Evolutionary conservation across 2,329 filamentous ascomycete species (phyloP).

Genomic region (Passalora sequoiae): DNA sequence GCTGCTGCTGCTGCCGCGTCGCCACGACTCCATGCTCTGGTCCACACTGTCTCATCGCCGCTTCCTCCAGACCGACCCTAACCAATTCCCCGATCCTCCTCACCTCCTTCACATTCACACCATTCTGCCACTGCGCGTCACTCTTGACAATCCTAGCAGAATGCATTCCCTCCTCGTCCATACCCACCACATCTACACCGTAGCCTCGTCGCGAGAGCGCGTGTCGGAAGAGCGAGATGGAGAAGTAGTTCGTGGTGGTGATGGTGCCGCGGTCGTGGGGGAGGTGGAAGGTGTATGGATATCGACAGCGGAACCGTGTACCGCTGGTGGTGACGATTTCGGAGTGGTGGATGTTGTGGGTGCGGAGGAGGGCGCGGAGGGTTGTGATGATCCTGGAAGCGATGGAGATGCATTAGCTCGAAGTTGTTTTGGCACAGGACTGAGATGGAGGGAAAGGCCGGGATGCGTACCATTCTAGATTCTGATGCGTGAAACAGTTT

Average conservation of each 20-base stretch:
- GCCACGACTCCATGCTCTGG: too few species aligned
- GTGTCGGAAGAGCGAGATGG: constrained; percentile 17
- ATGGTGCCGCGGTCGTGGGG: constrained; percentile 2
- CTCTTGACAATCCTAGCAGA: constrained; percentile 14
- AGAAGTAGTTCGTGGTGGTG: constrained; percentile 24
- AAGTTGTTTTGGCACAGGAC: background rate
- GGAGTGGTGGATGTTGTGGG: constrained; percentile 14
- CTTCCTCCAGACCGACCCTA: constrained; percentile 10
- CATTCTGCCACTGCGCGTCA: constrained; percentile 10
- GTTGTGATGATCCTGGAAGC: constrained; percentile 14
- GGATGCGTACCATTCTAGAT: constrained; percentile 5
- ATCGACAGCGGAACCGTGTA: constrained; percentile 15
- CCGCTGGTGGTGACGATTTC: constrained; percentile 18
- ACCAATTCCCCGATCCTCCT: constrained; percentile 16
- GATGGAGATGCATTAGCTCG: background rate
- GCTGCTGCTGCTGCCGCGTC: too few species aligned
- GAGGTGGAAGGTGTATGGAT: constrained; percentile 5
- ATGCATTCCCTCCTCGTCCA: constrained; percentile 16
- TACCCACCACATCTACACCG: constrained; percentile 16
- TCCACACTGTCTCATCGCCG: background rate
- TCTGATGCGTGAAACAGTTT: constrained; percentile 12
- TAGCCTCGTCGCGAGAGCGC: constrained; percentile 8
- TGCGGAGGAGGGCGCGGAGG: constrained; percentile 16
- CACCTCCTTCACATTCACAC: constrained; percentile 11
- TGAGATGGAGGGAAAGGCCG: background rate